phyloP scores from a whole-genome alignment of 2,329 filamentous ascomycete genomes.

The Ophiostoma himal-ulmi region DNA sequence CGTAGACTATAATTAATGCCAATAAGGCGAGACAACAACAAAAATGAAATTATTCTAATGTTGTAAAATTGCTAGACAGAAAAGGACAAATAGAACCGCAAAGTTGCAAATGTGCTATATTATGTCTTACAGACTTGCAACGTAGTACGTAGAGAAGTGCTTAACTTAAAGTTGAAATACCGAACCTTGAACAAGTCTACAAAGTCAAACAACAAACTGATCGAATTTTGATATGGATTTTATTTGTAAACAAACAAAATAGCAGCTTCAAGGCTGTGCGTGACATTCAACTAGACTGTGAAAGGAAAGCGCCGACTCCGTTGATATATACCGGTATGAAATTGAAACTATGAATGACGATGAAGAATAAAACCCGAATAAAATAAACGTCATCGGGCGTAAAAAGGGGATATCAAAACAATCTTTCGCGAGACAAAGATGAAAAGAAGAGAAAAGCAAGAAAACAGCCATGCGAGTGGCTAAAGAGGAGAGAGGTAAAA shows the following conservation, averaged over 20 bases:
- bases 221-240: no score
- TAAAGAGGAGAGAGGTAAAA: background rate
- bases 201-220: no score
- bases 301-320: background rate
- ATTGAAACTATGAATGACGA: background rate
- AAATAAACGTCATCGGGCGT: background rate
- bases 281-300: background rate
- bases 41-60: background rate
- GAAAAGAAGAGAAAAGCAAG: background rate
- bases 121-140: background rate
- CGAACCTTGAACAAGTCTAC: background rate
- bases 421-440: constrained; percentile 7
- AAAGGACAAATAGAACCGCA: no score
- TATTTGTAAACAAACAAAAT: background rate
- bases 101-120: background rate
- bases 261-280: background rate
- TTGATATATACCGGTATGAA: background rate
- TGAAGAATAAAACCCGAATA: background rate
- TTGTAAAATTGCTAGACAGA: background rate
- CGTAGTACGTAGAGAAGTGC: background rate
- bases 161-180: background rate
- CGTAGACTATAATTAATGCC: background rate
- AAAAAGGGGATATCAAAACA: constrained; percentile 10
- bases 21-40: background rate
- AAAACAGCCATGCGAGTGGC: background rate